Conservation (phyloP, 2,329 filamentous ascomycete genomes). For the Elsinoe arachidis region DNA sequence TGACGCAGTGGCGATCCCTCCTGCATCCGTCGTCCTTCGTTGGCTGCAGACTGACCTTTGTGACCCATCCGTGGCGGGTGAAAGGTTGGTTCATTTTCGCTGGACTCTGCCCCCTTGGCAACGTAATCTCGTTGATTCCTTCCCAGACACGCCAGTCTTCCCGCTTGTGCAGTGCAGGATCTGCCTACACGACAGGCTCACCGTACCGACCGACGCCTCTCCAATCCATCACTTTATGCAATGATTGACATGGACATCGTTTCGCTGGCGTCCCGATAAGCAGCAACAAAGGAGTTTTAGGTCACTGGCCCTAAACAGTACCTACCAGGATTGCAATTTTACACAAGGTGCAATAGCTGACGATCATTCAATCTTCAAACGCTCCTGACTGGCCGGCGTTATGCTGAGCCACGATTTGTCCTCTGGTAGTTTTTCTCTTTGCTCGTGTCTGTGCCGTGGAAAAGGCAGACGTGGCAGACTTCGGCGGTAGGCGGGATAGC, state of each 20-base stretch:
- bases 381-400: neutral
- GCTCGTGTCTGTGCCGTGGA: neutral
- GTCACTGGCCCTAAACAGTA: neutral
- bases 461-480: conserved; percentile 8
- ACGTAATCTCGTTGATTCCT: conserved; percentile 11
- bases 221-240: neutral
- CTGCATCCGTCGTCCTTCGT: conserved; percentile 7
- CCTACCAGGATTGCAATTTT: conserved; percentile 2
- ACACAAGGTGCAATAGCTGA: conserved; percentile 1
- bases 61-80: conserved; percentile 12
- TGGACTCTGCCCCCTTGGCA: conserved; percentile 11
- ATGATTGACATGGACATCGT: neutral
- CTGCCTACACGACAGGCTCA: neutral
- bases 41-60: neutral
- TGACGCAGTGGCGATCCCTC: conserved; percentile 12
- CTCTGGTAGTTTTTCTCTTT: neutral
- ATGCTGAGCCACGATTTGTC: conserved; percentile 1
- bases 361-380: neutral
- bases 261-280: neutral
- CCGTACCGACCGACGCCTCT: conserved; percentile 2
- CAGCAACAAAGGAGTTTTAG: conserved; percentile 4
- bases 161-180: neutral
- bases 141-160: conserved; percentile 5
- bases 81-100: conserved; percentile 9
- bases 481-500: conserved; percentile 5